A percentile compares a stretch with the other conserved stretches of the same genome.
Conservation (phyloP, 2,329 filamentous ascomycete genomes). For the Ophiostoma ulmi region DNA sequence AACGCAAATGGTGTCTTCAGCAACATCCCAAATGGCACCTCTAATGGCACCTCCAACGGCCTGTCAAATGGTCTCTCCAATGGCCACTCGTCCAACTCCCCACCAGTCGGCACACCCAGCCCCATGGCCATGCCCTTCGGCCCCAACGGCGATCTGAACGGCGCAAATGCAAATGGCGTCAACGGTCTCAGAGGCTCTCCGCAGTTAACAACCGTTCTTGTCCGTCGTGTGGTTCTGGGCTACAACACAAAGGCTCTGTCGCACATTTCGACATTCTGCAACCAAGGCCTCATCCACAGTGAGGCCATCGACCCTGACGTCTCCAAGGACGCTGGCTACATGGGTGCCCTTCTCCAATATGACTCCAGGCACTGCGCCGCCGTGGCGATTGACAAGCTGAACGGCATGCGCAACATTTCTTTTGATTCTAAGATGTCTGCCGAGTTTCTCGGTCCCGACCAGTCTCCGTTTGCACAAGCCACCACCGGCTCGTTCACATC, state of each 20-base stretch:
- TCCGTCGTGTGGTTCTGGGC: background rate
- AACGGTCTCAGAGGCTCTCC: background rate
- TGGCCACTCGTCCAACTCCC: background rate
- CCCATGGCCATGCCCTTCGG: background rate
- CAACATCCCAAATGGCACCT: background rate
- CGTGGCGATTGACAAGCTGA: background rate
- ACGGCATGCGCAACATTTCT: constrained; percentile 6
- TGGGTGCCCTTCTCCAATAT: background rate
- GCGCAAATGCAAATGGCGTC: background rate
- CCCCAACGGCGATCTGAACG: background rate
- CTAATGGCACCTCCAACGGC: background rate
- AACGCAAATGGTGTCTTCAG: background rate
- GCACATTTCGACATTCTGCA: background rate
- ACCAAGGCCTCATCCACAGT: background rate
- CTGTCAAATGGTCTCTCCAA: background rate
- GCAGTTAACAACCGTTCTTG: background rate
- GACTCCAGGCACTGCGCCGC: background rate
- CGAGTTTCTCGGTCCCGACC: background rate
- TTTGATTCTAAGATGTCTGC: background rate
- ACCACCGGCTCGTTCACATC: background rate
- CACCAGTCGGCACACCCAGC: background rate
- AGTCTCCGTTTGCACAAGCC: background rate
- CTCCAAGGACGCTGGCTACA: background rate
- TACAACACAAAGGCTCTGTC: background rate
- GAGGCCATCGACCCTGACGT: background rate